Base-by-base conservation (phyloP, 495 filamentous ascomycete species). In the Talaromyces proteolyticus region DNA sequence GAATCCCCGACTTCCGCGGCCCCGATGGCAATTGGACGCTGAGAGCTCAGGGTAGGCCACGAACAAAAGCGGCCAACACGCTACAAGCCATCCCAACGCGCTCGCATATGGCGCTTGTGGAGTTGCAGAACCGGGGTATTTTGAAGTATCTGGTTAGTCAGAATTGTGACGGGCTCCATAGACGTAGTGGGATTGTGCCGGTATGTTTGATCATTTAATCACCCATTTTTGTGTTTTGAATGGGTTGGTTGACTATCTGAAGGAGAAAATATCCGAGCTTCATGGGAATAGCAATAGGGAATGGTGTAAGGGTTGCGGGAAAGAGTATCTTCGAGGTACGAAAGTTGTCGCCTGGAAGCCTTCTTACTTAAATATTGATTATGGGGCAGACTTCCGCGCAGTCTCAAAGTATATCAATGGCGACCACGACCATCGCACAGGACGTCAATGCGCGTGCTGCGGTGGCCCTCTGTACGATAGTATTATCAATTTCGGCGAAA, bases 201-300 rank as follows among this genome's bases (percentile, higher is more conserved):
- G 70, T 69, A 41, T n/a, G n/a, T n/a, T n/a, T n/a, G n/a, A n/a
- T n/a, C n/a, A n/a, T n/a, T n/a, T n/a, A n/a, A n/a, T n/a, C n/a
- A n/a, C n/a, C n/a, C n/a, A n/a, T n/a, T n/a, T n/a, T n/a, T n/a
- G n/a, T n/a, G n/a, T n/a, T n/a, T n/a, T n/a, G n/a, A n/a, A n/a
- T n/a, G n/a, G n/a, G n/a, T n/a, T n/a, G n/a, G n/a, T 29, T 34
- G 12, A 37, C 17, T 14, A 23, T 16, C 24, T 7, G 5, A 26
- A 67, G 65, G 54, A 67, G 19, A 60, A 23, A 18, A 68, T 72
- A 26, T 68, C 70, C 0, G 69, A 74, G 46, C 64, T 74, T 0
- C 70, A 75, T 42, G 70, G 71, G 19, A 76, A 76, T 47, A 72
- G 57, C 53, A 75, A 73, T 45, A 61, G 69, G 19, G 72, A 75